These are phyloP conservation scores for Acacia concinna DNA, from an alignment of 331 rosid genomes.

Conservation along the genomic window DNA sequence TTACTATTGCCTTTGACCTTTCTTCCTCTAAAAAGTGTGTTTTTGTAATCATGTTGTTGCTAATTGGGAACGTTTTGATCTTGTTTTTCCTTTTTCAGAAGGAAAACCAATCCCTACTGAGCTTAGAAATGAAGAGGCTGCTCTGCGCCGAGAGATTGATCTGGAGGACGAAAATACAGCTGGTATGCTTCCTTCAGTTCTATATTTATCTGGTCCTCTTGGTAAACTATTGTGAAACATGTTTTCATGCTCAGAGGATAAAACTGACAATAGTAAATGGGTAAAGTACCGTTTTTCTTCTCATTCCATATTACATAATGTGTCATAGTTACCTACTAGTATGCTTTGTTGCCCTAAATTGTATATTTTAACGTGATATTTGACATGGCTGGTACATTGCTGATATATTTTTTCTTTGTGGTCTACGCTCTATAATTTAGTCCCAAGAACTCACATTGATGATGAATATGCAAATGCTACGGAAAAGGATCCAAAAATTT, in stretches of 20 bases:
- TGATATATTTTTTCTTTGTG: not conserved
- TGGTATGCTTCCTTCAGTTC: conserved; percentile 39
- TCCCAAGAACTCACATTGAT: conserved; percentile 78
- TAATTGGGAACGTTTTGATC: not conserved
- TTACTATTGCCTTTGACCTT: conserved; percentile 6
- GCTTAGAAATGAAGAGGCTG: conserved; percentile 88
- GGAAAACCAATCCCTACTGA: conserved; percentile 93
- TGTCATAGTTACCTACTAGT: no score
- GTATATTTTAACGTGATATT: conserved; percentile 1
- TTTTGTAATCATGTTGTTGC: not conserved
- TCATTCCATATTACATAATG: not conserved
- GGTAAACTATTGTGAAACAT: not conserved
- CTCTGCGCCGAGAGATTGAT: conserved; percentile 83
- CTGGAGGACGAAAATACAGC: conserved; percentile 83
- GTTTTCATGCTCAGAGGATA: conserved; percentile 12
- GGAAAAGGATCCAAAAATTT: conserved; percentile 81
- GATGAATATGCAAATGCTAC: conserved; percentile 87
- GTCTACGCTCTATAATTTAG: conserved; percentile 40
- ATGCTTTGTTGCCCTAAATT: not conserved
- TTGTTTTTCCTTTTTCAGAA: conserved; percentile 45
- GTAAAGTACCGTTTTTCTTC: no score
- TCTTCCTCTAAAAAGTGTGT: not conserved
- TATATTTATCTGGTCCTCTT: not conserved
- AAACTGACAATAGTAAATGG: not conserved
- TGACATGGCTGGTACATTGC: conserved; percentile 18